Percentiles rank a stretch among this genome's conserved stretches.
phyloP scores from a whole-genome alignment of 1,139 yeast genomes.

The Blastobotrys malaysiensis region DNA sequence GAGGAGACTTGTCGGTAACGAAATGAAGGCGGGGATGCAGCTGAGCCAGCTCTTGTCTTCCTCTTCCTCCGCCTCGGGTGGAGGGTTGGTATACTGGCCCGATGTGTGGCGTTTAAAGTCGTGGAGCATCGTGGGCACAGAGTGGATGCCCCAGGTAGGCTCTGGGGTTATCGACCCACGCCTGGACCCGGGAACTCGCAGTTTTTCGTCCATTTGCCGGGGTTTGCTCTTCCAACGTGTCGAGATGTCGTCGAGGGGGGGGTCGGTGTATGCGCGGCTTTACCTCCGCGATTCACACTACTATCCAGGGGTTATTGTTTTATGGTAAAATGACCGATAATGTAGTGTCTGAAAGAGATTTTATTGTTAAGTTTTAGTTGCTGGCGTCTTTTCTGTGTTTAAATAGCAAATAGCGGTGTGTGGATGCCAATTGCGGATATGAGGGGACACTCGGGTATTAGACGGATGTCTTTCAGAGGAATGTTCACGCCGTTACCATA shows the following conservation, averaged over 20 bases:
- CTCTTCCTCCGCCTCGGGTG: conserved; percentile 6
- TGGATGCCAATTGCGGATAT: too few species aligned
- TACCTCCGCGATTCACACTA: neutral
- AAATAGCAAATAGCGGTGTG: too few species aligned
- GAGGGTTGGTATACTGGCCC: conserved; percentile 6
- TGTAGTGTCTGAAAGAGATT: neutral
- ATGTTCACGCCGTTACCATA: too few species aligned
- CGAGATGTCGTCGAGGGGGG: neutral
- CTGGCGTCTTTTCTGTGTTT: too few species aligned
- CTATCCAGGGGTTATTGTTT: neutral
- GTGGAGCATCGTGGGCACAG: conserved; percentile 35
- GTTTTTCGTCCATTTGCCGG: neutral
- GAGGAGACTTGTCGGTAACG: conserved; percentile 35
- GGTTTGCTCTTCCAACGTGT: conserved; percentile 6
- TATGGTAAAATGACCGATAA: too few species aligned
- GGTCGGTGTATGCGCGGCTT: conserved; percentile 1
- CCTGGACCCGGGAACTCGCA: conserved; percentile 19
- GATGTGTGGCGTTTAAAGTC: conserved; percentile 34
- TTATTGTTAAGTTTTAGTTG: neutral
- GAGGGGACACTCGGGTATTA: too few species aligned
- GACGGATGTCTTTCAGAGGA: conserved; percentile 1
- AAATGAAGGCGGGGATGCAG: conserved; percentile 32
- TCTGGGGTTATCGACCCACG: conserved; percentile 20
- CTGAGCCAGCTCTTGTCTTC: conserved; percentile 23
- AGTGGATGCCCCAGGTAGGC: conserved; percentile 34